Evolutionary conservation across 108 stramenopile genomes (phyloP).

Genomic region (Skeletonema tropicum): DNA sequence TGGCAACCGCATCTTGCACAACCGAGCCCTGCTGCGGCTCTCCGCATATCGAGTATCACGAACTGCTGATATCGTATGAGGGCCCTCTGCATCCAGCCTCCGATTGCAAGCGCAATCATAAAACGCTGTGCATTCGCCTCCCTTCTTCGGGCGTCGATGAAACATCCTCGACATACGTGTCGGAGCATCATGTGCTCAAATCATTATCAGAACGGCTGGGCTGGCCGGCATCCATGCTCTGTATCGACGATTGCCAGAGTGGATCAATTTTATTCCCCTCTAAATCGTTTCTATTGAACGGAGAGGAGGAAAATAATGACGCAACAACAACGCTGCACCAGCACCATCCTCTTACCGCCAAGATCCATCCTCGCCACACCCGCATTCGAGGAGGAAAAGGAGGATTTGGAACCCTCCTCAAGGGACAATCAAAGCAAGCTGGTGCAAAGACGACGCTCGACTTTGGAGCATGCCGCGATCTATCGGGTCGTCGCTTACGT

Average conservation of each 20-base stretch:
- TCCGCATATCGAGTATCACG: slow-evolving; percentile 19
- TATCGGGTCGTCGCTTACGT: slow-evolving; percentile 95
- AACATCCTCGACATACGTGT: neutral
- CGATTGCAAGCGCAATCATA: neutral
- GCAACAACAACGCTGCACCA: slow-evolving; percentile 6
- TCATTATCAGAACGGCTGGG: slow-evolving; percentile 14
- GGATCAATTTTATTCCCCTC: neutral
- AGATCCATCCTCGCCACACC: slow-evolving; percentile 25
- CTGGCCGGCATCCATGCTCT: slow-evolving; percentile 34
- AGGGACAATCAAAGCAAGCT: slow-evolving; percentile 90
- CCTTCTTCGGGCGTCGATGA: slow-evolving; percentile 3
- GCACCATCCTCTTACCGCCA: slow-evolving; percentile 17
- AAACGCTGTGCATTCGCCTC: slow-evolving; percentile 26
- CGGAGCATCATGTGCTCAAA: slow-evolving; percentile 8
- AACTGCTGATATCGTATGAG: slow-evolving; percentile 33
- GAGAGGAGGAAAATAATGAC: neutral
- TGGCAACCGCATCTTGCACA: neutral
- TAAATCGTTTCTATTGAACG: neutral
- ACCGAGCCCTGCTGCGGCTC: neutral
- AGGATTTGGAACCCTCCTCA: slow-evolving; percentile 95
- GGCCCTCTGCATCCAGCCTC: slow-evolving; percentile 23
- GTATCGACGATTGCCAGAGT: neutral
- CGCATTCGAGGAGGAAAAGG: slow-evolving; percentile 85
- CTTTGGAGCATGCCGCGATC: slow-evolving; percentile 98
- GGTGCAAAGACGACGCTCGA: slow-evolving; percentile 90